A percentile compares a stretch with the other conserved stretches of the same genome.
These are phyloP conservation scores for Aspergillus udagawae DNA, from an alignment of 2,329 filamentous ascomycete genomes.

Conservation along the genomic window DNA sequence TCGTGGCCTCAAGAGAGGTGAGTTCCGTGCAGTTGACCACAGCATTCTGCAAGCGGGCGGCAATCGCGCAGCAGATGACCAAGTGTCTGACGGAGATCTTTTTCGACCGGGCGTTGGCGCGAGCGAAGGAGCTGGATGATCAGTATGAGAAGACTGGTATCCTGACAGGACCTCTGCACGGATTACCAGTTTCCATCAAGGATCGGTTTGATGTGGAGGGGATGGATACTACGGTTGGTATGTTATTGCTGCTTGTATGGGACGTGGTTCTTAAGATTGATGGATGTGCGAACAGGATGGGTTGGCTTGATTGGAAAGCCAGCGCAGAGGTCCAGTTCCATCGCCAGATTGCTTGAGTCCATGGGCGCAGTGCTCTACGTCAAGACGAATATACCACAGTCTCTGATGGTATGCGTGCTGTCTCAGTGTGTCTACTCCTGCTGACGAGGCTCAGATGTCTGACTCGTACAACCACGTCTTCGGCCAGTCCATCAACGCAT, in stretches of 20 bases:
- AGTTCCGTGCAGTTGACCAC: conserved; percentile 15
- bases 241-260: not conserved
- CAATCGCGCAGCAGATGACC: conserved; percentile 18
- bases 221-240: conserved; percentile 25
- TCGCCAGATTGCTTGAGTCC: conserved; percentile 24
- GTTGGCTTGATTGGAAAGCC: conserved; percentile 29
- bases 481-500: conserved; percentile 47
- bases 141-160: conserved; percentile 46
- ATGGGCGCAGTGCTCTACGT: conserved; percentile 50
- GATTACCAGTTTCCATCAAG: conserved; percentile 58
- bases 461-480: conserved; percentile 53
- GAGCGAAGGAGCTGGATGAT: conserved; percentile 49
- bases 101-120: conserved; percentile 51
- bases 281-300: conserved; percentile 42
- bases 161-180: conserved; percentile 62
- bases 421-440: too few species aligned
- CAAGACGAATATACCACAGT: conserved; percentile 53
- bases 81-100: conserved; percentile 34
- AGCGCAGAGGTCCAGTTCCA: conserved; percentile 19
- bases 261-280: not conserved
- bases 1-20: conserved; percentile 7
- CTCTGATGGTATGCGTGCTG: conserved; percentile 34
- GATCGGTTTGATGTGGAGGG: conserved; percentile 59
- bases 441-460: conserved; percentile 19
- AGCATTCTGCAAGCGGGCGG: conserved; percentile 18